Conservation (phyloP, 495 filamentous ascomycete genomes). For the Hapsidospora chrysogenum region DNA sequence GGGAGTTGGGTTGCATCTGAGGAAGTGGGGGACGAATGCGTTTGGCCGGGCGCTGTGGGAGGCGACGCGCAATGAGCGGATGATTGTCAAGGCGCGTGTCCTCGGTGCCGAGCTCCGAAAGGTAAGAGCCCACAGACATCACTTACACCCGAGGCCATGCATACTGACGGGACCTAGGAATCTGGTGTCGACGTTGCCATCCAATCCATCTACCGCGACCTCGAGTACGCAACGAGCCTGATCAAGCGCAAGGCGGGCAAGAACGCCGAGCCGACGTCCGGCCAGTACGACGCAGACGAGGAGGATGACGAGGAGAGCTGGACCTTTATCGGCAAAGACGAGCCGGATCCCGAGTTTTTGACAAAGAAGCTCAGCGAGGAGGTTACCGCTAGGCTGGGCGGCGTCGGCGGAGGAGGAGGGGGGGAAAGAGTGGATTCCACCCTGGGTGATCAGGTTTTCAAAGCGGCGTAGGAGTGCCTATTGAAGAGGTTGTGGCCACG, state of each 20-base stretch:
- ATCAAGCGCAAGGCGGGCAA: constrained; percentile 43
- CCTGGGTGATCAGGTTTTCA: no score
- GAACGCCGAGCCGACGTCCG: constrained; percentile 16
- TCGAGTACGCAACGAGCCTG: constrained; percentile 86
- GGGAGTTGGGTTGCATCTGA: constrained; percentile 79
- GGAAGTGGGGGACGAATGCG: constrained; percentile 66
- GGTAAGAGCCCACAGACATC: constrained; percentile 40
- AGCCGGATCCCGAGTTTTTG: constrained; percentile 14
- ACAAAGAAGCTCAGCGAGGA: constrained; percentile 11
- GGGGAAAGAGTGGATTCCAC: no score
- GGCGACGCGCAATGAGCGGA: constrained; percentile 69
- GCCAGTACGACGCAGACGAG: constrained; percentile 1
- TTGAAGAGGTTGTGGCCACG: no score
- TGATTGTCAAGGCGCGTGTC: constrained; percentile 70
- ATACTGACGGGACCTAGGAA: constrained; percentile 38
- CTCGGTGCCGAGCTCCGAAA: constrained; percentile 75
- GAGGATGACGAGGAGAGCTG: constrained; percentile 27
- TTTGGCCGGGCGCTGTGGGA: constrained; percentile 86
- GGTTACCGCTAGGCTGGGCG: not conserved
- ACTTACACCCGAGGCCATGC: no score
- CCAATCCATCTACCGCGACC: constrained; percentile 83
- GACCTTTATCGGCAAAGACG: constrained; percentile 29
- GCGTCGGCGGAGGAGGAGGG: not conserved
- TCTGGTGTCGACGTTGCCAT: constrained; percentile 79
- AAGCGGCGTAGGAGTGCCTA: no score